phyloP scores from a whole-genome alignment of 2,329 filamentous ascomycete species.

The Colletotrichum liaoningense region DNA sequence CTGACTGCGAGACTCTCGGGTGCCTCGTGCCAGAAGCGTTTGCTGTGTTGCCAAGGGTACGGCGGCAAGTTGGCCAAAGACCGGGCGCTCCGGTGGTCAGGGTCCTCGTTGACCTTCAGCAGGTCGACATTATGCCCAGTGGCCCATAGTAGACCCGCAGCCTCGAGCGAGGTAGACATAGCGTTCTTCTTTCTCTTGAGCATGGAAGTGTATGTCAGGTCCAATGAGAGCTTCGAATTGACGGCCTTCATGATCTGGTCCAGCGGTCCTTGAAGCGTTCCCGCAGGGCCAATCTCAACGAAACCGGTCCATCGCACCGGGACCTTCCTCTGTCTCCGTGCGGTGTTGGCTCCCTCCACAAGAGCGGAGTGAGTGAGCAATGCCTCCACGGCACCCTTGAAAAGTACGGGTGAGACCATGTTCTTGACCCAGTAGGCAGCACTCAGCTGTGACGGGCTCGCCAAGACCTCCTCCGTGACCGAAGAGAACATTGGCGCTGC shows the following conservation, averaged over 20 bases:
- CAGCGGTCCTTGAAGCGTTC: not conserved
- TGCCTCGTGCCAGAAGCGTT: slow-evolving; percentile 9
- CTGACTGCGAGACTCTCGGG: slow-evolving; percentile 13
- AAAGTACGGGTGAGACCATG: slow-evolving; percentile 10
- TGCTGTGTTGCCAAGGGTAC: slow-evolving; percentile 32
- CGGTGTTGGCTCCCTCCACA: too few species aligned
- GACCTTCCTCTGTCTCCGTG: too few species aligned
- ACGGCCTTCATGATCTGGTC: slow-evolving; percentile 1
- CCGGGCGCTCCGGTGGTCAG: not conserved
- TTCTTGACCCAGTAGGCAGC: slow-evolving; percentile 17
- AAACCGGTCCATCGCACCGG: too few species aligned
- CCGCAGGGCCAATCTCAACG: slow-evolving; percentile 17
- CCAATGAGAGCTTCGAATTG: too few species aligned
- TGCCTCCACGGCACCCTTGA: not conserved
- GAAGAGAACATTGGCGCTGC: not conserved
- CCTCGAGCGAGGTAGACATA: not conserved
- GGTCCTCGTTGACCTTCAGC: not conserved
- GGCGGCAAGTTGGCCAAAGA: slow-evolving; percentile 30
- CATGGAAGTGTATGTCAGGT: not conserved
- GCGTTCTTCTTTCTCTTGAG: slow-evolving; percentile 6
- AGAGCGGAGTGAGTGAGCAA: too few species aligned
- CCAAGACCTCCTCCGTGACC: not conserved
- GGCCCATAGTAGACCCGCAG: slow-evolving; percentile 1
- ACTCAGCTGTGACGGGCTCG: not conserved
- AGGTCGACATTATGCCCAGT: not conserved